Percentiles rank a stretch among this genome's conserved stretches.
Evolutionary conservation across 2,329 filamentous ascomycete genomes (phyloP).

Genomic region (Ophiostoma populinum): DNA sequence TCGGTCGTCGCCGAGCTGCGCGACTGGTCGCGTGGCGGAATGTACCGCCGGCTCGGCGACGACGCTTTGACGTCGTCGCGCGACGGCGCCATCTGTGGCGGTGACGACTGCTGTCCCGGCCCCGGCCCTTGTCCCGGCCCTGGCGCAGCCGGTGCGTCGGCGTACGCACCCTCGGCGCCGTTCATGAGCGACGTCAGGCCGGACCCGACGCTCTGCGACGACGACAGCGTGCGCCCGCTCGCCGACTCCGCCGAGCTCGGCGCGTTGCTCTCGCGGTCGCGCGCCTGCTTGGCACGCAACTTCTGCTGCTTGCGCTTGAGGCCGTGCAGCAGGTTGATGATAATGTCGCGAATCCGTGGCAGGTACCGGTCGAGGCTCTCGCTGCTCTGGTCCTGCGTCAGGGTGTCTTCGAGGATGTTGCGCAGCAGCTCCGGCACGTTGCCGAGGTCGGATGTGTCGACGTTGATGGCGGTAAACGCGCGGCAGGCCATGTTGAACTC

Average conservation of each 20-base stretch:
- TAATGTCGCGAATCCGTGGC: conserved; percentile 90
- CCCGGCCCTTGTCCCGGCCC: conserved; percentile 17
- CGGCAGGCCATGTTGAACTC: conserved; percentile 99
- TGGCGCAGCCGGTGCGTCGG: conserved; percentile 12
- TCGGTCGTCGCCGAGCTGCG: conserved; percentile 35
- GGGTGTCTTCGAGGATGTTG: conserved; percentile 81
- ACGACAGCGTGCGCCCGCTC: conserved; percentile 31
- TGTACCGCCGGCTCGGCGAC: conserved; percentile 32
- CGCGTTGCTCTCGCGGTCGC: conserved; percentile 42
- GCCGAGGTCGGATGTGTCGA: conserved; percentile 84
- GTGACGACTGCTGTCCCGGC: conserved; percentile 14
- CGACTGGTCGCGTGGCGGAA: conserved; percentile 32
- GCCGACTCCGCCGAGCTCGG: conserved; percentile 18
- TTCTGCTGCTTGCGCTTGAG: conserved; percentile 95
- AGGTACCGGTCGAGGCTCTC: conserved; percentile 88
- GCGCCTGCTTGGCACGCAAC: conserved; percentile 45
- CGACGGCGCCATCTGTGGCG: conserved; percentile 14
- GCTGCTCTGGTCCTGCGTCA: conserved; percentile 90
- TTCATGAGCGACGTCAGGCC: conserved; percentile 41
- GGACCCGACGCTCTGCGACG: conserved; percentile 38
- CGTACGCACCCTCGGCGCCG: conserved; percentile 37
- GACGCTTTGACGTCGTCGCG: conserved; percentile 15
- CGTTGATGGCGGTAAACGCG: conserved; percentile 90
- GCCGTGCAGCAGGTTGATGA: conserved; percentile 91
- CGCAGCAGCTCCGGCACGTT: conserved; percentile 86